A percentile compares a stretch with the other conserved stretches of the same genome.
phyloP scores from a whole-genome alignment of 2,329 filamentous ascomycete genomes.

The Xylaria digitata region DNA sequence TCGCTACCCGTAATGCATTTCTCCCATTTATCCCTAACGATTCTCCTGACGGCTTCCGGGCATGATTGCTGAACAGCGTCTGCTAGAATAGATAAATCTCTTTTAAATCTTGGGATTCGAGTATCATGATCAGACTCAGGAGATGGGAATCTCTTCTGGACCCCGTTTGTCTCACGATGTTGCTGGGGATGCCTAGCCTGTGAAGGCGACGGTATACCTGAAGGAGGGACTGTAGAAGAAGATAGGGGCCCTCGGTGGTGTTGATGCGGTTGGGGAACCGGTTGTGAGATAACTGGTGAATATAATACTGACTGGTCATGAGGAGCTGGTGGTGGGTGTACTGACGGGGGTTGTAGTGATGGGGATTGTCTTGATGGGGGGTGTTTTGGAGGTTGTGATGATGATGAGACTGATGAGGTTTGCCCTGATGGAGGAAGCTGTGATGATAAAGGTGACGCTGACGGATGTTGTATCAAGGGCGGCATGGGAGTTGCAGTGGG shows the following conservation, averaged over 20 bases:
- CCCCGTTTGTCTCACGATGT: neutral
- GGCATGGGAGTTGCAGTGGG: constrained; percentile 7
- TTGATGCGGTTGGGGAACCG: neutral
- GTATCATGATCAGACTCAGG: constrained; percentile 20
- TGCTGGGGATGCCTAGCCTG: neutral
- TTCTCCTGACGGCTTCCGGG: constrained; percentile 60
- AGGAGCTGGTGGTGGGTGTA: neutral
- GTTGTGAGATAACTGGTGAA: too few relatives aligned
- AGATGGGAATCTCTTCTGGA: constrained; percentile 26
- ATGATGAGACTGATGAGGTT: too few relatives aligned
- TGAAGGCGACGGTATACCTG: constrained; percentile 3
- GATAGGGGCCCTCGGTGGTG: neutral
- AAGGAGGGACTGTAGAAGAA: neutral
- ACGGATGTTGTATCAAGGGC: neutral
- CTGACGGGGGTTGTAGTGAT: neutral
- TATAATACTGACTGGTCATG: neutral
- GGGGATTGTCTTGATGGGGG: neutral
- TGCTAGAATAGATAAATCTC: constrained; percentile 55
- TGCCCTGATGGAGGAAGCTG: too few relatives aligned
- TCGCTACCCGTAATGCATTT: constrained; percentile 62
- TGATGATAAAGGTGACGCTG: neutral
- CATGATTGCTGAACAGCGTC: constrained; percentile 56
- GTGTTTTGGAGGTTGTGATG: neutral
- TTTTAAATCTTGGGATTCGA: constrained; percentile 51
- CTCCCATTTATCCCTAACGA: constrained; percentile 63